These are phyloP conservation scores for Linum lewisii DNA, from an alignment of 345 rosid genomes.

Conservation along the genomic window DNA sequence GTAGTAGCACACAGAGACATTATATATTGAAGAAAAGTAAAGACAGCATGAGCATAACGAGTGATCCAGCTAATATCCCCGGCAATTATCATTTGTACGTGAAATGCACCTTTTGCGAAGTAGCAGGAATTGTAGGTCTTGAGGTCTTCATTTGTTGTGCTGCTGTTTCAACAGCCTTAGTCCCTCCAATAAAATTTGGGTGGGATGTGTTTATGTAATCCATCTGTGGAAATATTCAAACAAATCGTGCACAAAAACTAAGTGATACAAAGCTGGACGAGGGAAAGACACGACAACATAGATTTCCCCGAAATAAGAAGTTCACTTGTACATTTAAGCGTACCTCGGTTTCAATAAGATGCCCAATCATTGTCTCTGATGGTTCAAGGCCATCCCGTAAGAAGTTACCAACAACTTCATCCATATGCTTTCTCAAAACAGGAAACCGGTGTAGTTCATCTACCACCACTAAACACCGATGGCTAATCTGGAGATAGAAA, in stretches of 20 bases:
- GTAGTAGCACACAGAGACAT: slow-evolving; percentile 12
- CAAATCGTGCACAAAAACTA: too few species aligned
- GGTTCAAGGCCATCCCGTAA: slow-evolving; percentile 42
- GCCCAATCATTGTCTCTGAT: slow-evolving; percentile 43
- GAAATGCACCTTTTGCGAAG: slow-evolving; percentile 51
- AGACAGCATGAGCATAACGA: too few species aligned
- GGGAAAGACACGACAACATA: too few species aligned
- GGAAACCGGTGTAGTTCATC: slow-evolving; percentile 55
- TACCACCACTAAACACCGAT: slow-evolving; percentile 34
- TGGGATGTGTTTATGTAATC: slow-evolving; percentile 92
- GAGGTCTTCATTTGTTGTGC: slow-evolving; percentile 63
- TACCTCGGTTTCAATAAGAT: slow-evolving; percentile 64
- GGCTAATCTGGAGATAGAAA: slow-evolving; percentile 40
- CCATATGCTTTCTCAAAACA: slow-evolving; percentile 39
- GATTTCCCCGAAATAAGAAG: not conserved
- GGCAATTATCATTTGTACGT: slow-evolving; percentile 1
- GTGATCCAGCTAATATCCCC: slow-evolving; percentile 4
- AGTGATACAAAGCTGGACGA: too few species aligned
- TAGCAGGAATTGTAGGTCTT: slow-evolving; percentile 48
- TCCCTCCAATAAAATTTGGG: slow-evolving; percentile 87
- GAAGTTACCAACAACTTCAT: slow-evolving; percentile 43
- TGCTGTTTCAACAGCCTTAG: slow-evolving; percentile 78
- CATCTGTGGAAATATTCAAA: slow-evolving; percentile 70
- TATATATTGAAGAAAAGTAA: too few species aligned
- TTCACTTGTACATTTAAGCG: too few species aligned